Evolutionary conservation across 805 yeast genomes (phyloP).

Genomic region (Pichia deserticola): DNA sequence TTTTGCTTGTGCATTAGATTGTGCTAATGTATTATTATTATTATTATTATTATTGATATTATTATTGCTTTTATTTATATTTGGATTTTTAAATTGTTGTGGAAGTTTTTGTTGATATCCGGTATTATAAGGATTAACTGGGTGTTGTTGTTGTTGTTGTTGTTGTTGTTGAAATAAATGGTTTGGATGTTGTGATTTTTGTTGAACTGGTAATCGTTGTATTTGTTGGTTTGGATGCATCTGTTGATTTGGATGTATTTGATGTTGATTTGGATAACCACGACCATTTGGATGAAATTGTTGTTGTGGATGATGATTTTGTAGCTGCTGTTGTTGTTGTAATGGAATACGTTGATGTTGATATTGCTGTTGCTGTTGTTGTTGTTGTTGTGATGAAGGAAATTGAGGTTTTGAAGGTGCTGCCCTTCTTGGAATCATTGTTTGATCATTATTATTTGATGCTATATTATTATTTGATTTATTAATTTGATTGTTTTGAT

Average conservation of each 20-base stretch:
- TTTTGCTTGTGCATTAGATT: slow-evolving; percentile 19
- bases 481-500: slow-evolving; percentile 1
- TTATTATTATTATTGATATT: slow-evolving; percentile 13
- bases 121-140: slow-evolving; percentile 10
- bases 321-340: slow-evolving; percentile 18
- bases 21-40: slow-evolving; percentile 14
- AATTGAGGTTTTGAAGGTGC: slow-evolving; percentile 6
- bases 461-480: neutral
- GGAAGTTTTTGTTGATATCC: slow-evolving; percentile 9
- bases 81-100: slow-evolving; percentile 29
- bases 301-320: slow-evolving; percentile 8
- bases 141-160: slow-evolving; percentile 11
- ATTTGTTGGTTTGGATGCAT: too few species aligned
- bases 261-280: neutral
- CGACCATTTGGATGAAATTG: neutral
- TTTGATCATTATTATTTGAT: neutral
- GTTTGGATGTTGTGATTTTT: slow-evolving; percentile 2
- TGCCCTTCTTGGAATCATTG: slow-evolving; percentile 4
- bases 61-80: neutral
- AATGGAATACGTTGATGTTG: slow-evolving; percentile 5
- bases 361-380: slow-evolving; percentile 12
- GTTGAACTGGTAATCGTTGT: neutral
- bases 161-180: neutral
- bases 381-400: slow-evolving; percentile 1
- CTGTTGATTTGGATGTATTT: neutral